Conservation (phyloP, 1,284 basidiomycete genomes). For the Microbotryum intermedium region DNA sequence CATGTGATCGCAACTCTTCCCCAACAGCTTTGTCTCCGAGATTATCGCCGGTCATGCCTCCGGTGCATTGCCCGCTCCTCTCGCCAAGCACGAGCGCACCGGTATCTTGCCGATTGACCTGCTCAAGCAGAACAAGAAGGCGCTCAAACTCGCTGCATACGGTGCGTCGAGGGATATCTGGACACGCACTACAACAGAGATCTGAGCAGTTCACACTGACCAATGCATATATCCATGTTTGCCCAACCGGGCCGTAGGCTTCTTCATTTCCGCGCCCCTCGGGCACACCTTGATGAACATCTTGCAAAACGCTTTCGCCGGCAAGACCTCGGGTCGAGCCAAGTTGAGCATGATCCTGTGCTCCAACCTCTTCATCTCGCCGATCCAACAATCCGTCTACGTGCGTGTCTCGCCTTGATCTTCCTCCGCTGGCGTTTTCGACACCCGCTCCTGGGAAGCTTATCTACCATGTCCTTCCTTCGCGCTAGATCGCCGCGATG, state of each 20-base stretch:
- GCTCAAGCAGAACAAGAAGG: constrained; percentile 32
- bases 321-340: constrained; percentile 58
- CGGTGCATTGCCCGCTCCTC: constrained; percentile 21
- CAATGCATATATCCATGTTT: neutral
- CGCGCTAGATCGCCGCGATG: constrained; percentile 52
- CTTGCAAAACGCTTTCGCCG: constrained; percentile 66
- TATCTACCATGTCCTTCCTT: neutral
- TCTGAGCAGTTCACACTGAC: neutral
- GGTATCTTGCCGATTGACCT: constrained; percentile 31
- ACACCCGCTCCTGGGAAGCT: neutral
- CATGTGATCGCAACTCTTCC: neutral
- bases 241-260: too few species aligned
- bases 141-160: constrained; percentile 33
- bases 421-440: neutral
- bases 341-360: constrained; percentile 67
- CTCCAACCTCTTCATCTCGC: constrained; percentile 67
- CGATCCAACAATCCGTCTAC: constrained; percentile 55
- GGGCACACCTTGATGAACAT: constrained; percentile 62
- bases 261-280: constrained; percentile 73
- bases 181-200: too few species aligned
- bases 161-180: constrained; percentile 3
- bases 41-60: constrained; percentile 18
- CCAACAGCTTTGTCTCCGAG: constrained; percentile 15
- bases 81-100: constrained; percentile 27
- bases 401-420: too few species aligned